Evolutionary conservation across 148 eudicot genomes (phyloP), one percentile per base, ranked within the genome.

Genomic region (Talinum fruticosum): DNA sequence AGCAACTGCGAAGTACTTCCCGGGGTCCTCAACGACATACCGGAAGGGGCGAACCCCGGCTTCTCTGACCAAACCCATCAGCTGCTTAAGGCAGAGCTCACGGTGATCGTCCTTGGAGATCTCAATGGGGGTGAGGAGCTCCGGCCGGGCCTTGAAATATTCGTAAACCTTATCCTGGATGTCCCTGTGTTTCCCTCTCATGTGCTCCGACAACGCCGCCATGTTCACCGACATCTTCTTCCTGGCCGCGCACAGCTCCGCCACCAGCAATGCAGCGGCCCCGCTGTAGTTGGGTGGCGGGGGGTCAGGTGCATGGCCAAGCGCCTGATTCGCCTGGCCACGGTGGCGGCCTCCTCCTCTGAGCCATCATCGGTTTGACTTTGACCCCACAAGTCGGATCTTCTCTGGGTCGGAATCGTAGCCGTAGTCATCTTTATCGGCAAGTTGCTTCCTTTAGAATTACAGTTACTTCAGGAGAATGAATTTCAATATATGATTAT

Each of bases 171-270:
- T 84, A 69, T 89, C 88, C 53, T 92, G 98, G 37, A 90, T 37
- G 19, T 94, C 97, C 69, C 97, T 88, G 82, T 92, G 78, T 73
- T 89, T 88, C 49, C 98, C 98, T 36, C 93, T 88, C 93, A 94
- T 87, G 80, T 89, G 88, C 16, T 83, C 78, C 49, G 92, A 72
- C 47, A 94, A 78, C 47, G 80, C 79, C 73, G 76, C 79, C 18
- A 86, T 75, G 67, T 79, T 75, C 30, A 89, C 97, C 66, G 64
- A 80, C 36, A 87, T 86, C 64, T 82, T 74, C 33, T 69, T 78
- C 54, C 35, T 75, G 36, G 77, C 85, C 6, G 85, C 88, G 82
- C 97, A 92, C 13, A 72, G 8, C 34, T 74, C 73, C 13, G 85
- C 29, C 79, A n/a, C 75, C 36, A 79, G 18, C 12, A 30, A 10